Evolutionary conservation across 2,329 filamentous ascomycete genomes (phyloP).

Genomic region (Clonostachys chloroleuca): DNA sequence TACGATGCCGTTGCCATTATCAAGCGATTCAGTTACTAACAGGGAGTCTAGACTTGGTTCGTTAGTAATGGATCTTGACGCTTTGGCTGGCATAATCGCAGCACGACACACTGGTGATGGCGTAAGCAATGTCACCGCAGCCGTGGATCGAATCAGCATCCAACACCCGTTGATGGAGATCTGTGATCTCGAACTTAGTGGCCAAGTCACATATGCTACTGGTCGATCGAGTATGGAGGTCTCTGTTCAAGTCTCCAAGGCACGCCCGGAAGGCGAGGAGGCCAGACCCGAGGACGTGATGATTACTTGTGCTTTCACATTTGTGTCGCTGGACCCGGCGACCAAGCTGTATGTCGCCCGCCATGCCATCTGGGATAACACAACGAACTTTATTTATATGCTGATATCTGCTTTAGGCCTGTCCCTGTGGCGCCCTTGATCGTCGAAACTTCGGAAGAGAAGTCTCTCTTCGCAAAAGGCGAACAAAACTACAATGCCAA

Average conservation of each 20-base stretch:
- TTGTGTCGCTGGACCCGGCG: slow-evolving; percentile 18
- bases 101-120: slow-evolving; percentile 62
- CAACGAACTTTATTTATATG: too few relatives aligned
- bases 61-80: slow-evolving; percentile 77
- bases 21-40: too few relatives aligned
- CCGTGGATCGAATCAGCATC: slow-evolving; percentile 47
- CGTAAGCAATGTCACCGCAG: slow-evolving; percentile 44
- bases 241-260: slow-evolving; percentile 68
- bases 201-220: slow-evolving; percentile 61
- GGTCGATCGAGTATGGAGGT: slow-evolving; percentile 71
- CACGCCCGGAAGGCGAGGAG: slow-evolving; percentile 51
- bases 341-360: slow-evolving; percentile 18
- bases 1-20: too few relatives aligned
- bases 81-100: slow-evolving; percentile 70
- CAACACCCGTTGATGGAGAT: slow-evolving; percentile 71
- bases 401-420: too few relatives aligned
- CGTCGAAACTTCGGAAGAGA: slow-evolving; percentile 15
- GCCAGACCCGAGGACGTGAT: slow-evolving; percentile 37
- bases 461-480: slow-evolving; percentile 15
- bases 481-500: slow-evolving; percentile 16
- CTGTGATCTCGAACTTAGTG: slow-evolving; percentile 70
- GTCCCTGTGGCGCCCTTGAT: too few relatives aligned
- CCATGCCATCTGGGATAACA: slow-evolving; percentile 9
- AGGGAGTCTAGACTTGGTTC: slow-evolving; percentile 48
- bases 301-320: slow-evolving; percentile 32